Percentiles rank a stretch among this genome's conserved stretches.
Evolutionary conservation across 2,329 filamentous ascomycete species (phyloP).

Genomic region (Hymenoscyphus fraxineus): DNA sequence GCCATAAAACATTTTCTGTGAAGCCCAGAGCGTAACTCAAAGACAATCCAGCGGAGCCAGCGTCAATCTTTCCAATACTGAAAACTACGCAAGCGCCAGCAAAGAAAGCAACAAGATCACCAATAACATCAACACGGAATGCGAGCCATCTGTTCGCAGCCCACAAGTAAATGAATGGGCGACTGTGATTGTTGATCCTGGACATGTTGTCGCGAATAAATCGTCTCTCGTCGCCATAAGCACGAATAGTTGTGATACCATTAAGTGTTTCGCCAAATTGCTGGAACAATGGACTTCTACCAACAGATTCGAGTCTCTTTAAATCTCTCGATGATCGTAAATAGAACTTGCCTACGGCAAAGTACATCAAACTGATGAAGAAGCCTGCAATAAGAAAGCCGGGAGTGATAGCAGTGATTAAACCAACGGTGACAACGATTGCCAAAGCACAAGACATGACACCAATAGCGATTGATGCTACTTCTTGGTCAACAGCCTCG

Average conservation of each 20-base stretch:
- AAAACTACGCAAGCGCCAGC: constrained; percentile 86
- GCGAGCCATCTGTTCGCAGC: constrained; percentile 95
- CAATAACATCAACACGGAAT: constrained; percentile 84
- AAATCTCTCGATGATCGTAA: constrained; percentile 89
- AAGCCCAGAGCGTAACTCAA: constrained; percentile 96
- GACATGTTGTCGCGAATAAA: constrained; percentile 89
- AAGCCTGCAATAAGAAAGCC: constrained; percentile 82
- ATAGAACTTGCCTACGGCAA: constrained; percentile 81
- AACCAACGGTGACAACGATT: constrained; percentile 76
- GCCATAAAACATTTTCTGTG: constrained; percentile 94
- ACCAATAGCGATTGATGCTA: constrained; percentile 83
- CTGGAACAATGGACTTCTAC: constrained; percentile 92
- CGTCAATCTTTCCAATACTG: constrained; percentile 77
- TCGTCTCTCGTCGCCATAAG: constrained; percentile 88
- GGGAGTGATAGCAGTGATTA: constrained; percentile 87
- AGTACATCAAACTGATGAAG: constrained; percentile 81
- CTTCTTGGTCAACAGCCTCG: constrained; percentile 91
- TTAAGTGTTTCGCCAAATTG: constrained; percentile 95
- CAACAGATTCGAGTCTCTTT: constrained; percentile 90
- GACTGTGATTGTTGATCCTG: constrained; percentile 84
- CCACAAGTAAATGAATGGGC: constrained; percentile 96
- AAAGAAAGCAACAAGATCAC: constrained; percentile 89
- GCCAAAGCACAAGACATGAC: constrained; percentile 61
- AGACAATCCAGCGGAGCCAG: constrained; percentile 88
- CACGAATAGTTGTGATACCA: constrained; percentile 93